phyloP scores from a whole-genome alignment of 2,329 filamentous ascomycete species.

The Mariannaea elegans region DNA sequence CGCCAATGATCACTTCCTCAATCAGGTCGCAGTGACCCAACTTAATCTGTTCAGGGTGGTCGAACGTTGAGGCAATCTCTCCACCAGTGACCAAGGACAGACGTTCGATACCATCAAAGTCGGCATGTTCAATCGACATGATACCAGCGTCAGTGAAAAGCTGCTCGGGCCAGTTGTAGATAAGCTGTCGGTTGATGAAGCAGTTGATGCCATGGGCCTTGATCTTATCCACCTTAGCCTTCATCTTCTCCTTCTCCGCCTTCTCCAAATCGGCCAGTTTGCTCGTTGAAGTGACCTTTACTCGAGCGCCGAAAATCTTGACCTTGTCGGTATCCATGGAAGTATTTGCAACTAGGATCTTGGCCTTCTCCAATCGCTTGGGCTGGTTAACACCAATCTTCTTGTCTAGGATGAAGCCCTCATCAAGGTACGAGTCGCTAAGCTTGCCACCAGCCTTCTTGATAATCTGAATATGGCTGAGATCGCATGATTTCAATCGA shows the following conservation, averaged over 20 bases:
- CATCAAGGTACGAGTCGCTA: slow-evolving; percentile 95
- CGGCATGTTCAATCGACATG: slow-evolving; percentile 97
- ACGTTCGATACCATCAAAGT: slow-evolving; percentile 97
- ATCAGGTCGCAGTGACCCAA: slow-evolving; percentile 94
- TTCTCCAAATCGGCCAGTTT: slow-evolving; percentile 99
- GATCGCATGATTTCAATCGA: slow-evolving; percentile 87
- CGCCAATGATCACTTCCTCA: slow-evolving; percentile 97
- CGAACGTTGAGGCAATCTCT: slow-evolving; percentile 97
- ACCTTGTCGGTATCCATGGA: slow-evolving; percentile 99
- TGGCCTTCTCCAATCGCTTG: slow-evolving; percentile 96
- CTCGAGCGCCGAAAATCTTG: slow-evolving; percentile 97
- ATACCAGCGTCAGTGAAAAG: slow-evolving; percentile 98
- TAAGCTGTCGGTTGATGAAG: slow-evolving; percentile 98
- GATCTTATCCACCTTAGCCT: slow-evolving; percentile 98
- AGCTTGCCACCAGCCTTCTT: slow-evolving; percentile 99
- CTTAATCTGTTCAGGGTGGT: slow-evolving; percentile 97
- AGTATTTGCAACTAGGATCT: slow-evolving; percentile 97
- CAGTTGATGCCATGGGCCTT: slow-evolving; percentile 99
- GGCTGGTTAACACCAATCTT: slow-evolving; percentile 99
- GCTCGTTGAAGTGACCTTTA: slow-evolving; percentile 95
- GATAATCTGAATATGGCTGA: slow-evolving; percentile 99
- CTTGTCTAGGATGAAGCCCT: slow-evolving; percentile 99
- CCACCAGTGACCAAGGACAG: slow-evolving; percentile 94
- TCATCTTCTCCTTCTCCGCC: slow-evolving; percentile 99
- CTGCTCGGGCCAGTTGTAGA: slow-evolving; percentile 99